A percentile compares a stretch with the other conserved stretches of the same genome.
phyloP scores from a whole-genome alignment of 169 alveolate genomes.

The Condylostoma magnum region DNA sequence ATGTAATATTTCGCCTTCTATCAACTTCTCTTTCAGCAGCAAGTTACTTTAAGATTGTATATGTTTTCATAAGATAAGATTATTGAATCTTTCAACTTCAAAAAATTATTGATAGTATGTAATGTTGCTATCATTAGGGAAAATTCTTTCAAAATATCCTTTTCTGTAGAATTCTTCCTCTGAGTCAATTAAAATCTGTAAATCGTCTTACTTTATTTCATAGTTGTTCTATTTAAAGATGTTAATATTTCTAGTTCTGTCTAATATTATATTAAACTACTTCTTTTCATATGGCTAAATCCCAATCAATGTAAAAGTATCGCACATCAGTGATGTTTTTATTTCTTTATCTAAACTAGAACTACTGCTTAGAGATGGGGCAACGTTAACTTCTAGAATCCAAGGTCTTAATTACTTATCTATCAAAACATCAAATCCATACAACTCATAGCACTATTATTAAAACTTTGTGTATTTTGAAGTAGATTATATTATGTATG shows the following conservation, averaged over 20 bases:
- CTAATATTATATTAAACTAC: not conserved
- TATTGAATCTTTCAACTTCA: slow-evolving; percentile 31
- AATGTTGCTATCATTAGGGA: slow-evolving; percentile 37
- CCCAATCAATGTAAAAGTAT: slow-evolving; percentile 65
- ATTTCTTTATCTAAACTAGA: slow-evolving; percentile 76
- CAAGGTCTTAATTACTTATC: slow-evolving; percentile 80
- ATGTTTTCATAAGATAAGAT: slow-evolving; percentile 38
- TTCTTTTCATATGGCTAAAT: slow-evolving; percentile 38
- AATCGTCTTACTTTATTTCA: slow-evolving; percentile 33
- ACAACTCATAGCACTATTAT: slow-evolving; percentile 76
- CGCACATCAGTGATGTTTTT: slow-evolving; percentile 71
- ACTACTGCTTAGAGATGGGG: slow-evolving; percentile 77
- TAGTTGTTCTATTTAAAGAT: slow-evolving; percentile 2
- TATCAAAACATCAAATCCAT: slow-evolving; percentile 85
- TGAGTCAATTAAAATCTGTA: slow-evolving; percentile 29
- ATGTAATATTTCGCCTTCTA: no score
- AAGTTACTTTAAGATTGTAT: slow-evolving; percentile 20
- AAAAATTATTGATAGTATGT: slow-evolving; percentile 36
- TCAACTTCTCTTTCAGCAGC: no score
- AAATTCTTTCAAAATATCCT: slow-evolving; percentile 38
- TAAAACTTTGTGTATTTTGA: not conserved
- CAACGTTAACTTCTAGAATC: slow-evolving; percentile 84
- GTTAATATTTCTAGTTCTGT: not conserved
- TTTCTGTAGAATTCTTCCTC: slow-evolving; percentile 39
- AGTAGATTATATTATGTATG: slow-evolving; percentile 1